A percentile compares a stretch with the other conserved stretches of the same genome.
Evolutionary conservation across 148 eudicot species (phyloP).

Genomic region (Polygonum maritimum): DNA sequence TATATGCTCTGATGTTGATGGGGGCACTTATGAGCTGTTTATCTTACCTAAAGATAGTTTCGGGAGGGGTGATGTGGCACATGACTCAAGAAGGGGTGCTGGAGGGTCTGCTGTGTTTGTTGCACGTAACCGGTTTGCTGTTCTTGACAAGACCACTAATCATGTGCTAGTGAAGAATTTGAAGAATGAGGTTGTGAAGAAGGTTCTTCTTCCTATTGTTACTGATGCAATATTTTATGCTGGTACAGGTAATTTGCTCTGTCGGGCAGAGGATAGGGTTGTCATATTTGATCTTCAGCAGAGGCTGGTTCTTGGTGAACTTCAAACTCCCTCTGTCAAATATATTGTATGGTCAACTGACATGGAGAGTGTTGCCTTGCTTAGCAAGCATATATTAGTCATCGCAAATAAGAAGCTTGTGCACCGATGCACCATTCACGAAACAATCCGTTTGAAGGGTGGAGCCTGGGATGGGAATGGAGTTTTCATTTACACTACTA

Average conservation of each 20-base stretch:
- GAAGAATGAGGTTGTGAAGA: slow-evolving; percentile 72
- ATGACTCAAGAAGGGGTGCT: slow-evolving; percentile 62
- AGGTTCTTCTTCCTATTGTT: slow-evolving; percentile 54
- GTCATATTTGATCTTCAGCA: slow-evolving; percentile 80
- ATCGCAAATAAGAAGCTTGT: slow-evolving; percentile 65
- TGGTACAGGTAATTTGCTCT: slow-evolving; percentile 75
- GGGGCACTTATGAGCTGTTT: slow-evolving; percentile 80
- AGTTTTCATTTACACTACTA: slow-evolving; percentile 69
- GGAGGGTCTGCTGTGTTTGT: slow-evolving; percentile 83
- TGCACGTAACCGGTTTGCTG: slow-evolving; percentile 84
- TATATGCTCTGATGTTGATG: slow-evolving; percentile 72
- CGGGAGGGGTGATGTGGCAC: slow-evolving; percentile 55
- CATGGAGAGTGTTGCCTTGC: slow-evolving; percentile 84
- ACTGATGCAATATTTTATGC: slow-evolving; percentile 77
- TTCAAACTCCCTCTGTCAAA: slow-evolving; percentile 72
- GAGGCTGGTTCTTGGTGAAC: slow-evolving; percentile 61
- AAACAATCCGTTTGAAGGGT: slow-evolving; percentile 81
- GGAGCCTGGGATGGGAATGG: slow-evolving; percentile 94
- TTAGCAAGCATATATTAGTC: slow-evolving; percentile 71
- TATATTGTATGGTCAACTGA: slow-evolving; percentile 80
- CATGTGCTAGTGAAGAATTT: slow-evolving; percentile 63
- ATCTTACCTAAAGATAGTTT: slow-evolving; percentile 55
- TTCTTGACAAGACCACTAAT: slow-evolving; percentile 67
- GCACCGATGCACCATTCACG: slow-evolving; percentile 78
- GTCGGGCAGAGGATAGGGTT: slow-evolving; percentile 74